Base-by-base conservation (phyloP, 2,329 filamentous ascomycete species). In the Pestalotiopsis sp. region DNA sequence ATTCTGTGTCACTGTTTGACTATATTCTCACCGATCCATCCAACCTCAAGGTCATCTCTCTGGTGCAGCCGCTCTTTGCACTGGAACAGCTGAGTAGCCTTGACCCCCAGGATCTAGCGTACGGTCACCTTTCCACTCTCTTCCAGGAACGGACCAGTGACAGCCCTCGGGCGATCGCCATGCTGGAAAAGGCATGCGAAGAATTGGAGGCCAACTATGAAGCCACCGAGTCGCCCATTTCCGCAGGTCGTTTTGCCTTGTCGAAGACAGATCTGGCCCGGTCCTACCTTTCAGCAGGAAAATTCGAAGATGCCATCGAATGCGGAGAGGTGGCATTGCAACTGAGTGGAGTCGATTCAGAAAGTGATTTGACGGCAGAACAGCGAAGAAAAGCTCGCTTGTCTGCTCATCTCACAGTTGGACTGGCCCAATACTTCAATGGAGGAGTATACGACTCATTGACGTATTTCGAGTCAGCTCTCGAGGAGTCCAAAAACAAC, bases 61-160 rank as follows among this genome's bases (percentile, higher is more conserved):
- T 98, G 5, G 90, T 98, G 25, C 93, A 95, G 72, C 95, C 96
- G 0, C 87, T 98, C 23, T 97, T 98, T 75, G 95, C 93, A 0
- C 89, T 98, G 0, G 90, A 92, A 66, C 96, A 99, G 78, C 84
- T 98, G 2, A 89, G 89, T 68, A 87, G 87, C 7, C 90, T 97
- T 73, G 84, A 86, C 23, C 92, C 93, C 0, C 85, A 88, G 58
- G 91, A 96, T 69, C 79, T 95, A 38, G 85, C 90, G 0, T 93
- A 92, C 74, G 86, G 90, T 7, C 96, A 98, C 75, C 87, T 99
- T 4, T 88, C 90, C 1, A 91, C 93, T 0, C 84, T 98, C 2
- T 92, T 97, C 76, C 86, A 93, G 61, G 96, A 99, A 78, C 90
- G 96, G 12, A 91, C 92, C 2, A 87, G 90, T 20, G 91, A 97